Evolutionary conservation across 2,329 filamentous ascomycete species (phyloP), one percentile per base, ranked within the genome.

Genomic region (Trichoderma simmonsii): DNA sequence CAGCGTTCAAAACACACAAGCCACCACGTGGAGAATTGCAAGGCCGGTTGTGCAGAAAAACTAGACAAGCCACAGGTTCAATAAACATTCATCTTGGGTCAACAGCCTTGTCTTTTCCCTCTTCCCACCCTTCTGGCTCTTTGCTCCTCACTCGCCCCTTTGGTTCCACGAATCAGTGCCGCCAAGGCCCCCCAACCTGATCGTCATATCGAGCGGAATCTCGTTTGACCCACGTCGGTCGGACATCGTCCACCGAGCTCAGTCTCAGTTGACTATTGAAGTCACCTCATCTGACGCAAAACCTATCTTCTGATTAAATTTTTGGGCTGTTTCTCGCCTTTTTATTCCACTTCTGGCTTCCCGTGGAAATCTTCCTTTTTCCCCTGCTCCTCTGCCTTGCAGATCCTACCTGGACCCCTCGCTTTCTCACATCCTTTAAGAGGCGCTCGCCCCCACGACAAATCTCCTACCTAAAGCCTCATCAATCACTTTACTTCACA

Each of bases 261-360:
- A 62, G 56, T 70, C 56, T 70, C 43, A 28, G 32, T 70, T 70
- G 36, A 70, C 43, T 26, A 14, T 71, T 63, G 59, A 61, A 28
- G 48, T 71, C 59, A 71, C 43, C 68, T 64, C 51, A 71, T 71
- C 68, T 71, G 68, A 71, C 68, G 43, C 60, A 63, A 63, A 63
- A 48, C 21, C 21, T 43, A 60, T 34, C 21, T 61, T 61, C 43
- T 63, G 32, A 39, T 73, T 70, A 67, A 36, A n/a, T 26, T 51
- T 51, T 24, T 66, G 36, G 43, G 66, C 57, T n/a, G 39, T 24
- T 61, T 60, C n/a, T 67, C 64, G 30, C 32, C 18, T 65, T 61
- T 32, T 60, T 32, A 15, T 65, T 71, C 70, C 57, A 59, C 72
- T 71, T 66, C 59, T 36, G 24, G 51, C 43, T 48, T 67, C 32